phyloP scores from a whole-genome alignment of 2,329 filamentous ascomycete genomes.

The Curvularia sp. region DNA sequence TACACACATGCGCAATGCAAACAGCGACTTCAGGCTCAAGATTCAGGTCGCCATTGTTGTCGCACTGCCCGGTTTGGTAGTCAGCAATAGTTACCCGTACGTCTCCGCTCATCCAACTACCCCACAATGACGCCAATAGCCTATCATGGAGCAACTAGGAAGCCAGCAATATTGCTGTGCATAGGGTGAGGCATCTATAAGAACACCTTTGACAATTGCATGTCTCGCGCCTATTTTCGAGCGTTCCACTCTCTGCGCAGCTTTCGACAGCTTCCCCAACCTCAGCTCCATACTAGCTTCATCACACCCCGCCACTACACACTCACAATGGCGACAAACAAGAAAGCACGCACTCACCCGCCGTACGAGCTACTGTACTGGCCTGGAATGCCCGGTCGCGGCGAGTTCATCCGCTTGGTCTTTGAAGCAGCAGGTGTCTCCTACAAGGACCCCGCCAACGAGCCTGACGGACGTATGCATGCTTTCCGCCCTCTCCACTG shows the following conservation, averaged over 20 bases:
- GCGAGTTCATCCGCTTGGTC: constrained; percentile 74
- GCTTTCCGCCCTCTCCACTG: background rate
- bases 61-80: constrained; percentile 1
- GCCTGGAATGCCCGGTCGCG: constrained; percentile 74
- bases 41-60: background rate
- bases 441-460: constrained; percentile 68
- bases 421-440: constrained; percentile 71
- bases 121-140: constrained; percentile 27
- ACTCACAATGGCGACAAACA: constrained; percentile 31
- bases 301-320: constrained; percentile 1
- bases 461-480: constrained; percentile 53
- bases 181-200: background rate
- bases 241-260: constrained; percentile 1
- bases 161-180: background rate
- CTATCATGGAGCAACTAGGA: constrained; percentile 1
- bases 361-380: constrained; percentile 75
- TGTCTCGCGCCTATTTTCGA: constrained; percentile 4
- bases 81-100: background rate
- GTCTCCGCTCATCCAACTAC: constrained; percentile 4
- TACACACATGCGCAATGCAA: background rate
- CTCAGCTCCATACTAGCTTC: background rate
- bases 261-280: background rate
- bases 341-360: constrained; percentile 43
- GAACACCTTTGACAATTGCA: constrained; percentile 8
- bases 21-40: background rate